Evolutionary conservation across 2,329 filamentous ascomycete genomes (phyloP).

Genomic region (Tolypocladium endophyticum): DNA sequence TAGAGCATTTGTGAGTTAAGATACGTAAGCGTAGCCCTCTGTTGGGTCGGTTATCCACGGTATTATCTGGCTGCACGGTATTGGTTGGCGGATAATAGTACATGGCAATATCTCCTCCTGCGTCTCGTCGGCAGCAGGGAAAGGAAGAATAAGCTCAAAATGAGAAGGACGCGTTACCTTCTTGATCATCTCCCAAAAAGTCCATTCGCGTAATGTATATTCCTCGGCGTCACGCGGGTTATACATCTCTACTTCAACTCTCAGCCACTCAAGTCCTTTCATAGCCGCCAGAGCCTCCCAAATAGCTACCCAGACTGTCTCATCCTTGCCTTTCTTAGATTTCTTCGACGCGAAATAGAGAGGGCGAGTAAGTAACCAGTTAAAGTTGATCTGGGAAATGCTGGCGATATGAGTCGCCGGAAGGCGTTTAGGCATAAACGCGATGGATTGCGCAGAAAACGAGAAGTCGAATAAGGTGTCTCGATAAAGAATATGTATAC

Average conservation of each 20-base stretch:
- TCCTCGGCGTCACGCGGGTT: neutral
- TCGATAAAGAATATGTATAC: conserved; percentile 6
- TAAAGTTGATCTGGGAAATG: neutral
- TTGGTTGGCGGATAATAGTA: conserved; percentile 5
- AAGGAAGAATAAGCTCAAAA: conserved; percentile 8
- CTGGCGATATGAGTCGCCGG: neutral
- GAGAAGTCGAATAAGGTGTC: conserved; percentile 9
- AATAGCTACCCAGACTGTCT: conserved; percentile 4
- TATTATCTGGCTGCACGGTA: no score
- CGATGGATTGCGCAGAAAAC: neutral
- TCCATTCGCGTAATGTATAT: conserved; percentile 4
- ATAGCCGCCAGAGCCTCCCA: conserved; percentile 7
- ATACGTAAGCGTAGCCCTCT: neutral
- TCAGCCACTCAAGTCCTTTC: conserved; percentile 8
- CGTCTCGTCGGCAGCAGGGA: conserved; percentile 5
- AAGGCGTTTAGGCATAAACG: conserved; percentile 1
- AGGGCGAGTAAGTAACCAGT: neutral
- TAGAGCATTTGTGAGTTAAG: neutral
- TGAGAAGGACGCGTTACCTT: conserved; percentile 7
- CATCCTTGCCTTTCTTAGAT: neutral
- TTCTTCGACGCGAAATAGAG: neutral
- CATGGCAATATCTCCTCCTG: conserved; percentile 7
- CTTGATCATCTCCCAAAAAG: conserved; percentile 5
- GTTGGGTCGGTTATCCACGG: neutral
- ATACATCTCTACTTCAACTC: conserved; percentile 3